These are phyloP conservation scores for Talaromyces wortmannii DNA, from an alignment of 495 filamentous ascomycete genomes.

Conservation along the genomic window DNA sequence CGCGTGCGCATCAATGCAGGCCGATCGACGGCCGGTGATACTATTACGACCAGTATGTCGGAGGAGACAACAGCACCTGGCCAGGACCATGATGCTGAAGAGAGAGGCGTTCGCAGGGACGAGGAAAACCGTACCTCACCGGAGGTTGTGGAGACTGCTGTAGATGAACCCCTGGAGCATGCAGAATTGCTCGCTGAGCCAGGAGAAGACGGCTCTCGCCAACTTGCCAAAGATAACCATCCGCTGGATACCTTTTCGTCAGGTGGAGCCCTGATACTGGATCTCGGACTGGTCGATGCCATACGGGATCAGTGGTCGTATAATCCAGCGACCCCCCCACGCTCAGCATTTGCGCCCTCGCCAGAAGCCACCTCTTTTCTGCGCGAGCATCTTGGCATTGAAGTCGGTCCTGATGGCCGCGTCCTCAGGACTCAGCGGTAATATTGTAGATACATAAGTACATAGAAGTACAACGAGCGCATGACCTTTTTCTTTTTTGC, in stretches of 20 bases:
- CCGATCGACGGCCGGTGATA: slow-evolving; percentile 9
- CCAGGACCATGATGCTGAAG: slow-evolving; percentile 77
- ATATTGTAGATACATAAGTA: background rate
- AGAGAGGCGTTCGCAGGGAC: slow-evolving; percentile 61
- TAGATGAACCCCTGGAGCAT: slow-evolving; percentile 23
- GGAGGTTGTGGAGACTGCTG: slow-evolving; percentile 41
- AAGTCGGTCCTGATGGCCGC: slow-evolving; percentile 32
- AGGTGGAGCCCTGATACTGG: slow-evolving; percentile 61
- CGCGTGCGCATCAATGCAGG: slow-evolving; percentile 40
- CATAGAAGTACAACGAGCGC: background rate
- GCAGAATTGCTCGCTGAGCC: slow-evolving; percentile 40
- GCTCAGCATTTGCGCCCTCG: slow-evolving; percentile 25
- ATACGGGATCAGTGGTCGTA: slow-evolving; percentile 57
- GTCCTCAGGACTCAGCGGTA: slow-evolving; percentile 24
- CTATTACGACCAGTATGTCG: slow-evolving; percentile 10
- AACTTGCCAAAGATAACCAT: slow-evolving; percentile 27
- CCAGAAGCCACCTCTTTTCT: slow-evolving; percentile 36
- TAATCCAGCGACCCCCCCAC: slow-evolving; percentile 11
- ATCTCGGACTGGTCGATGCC: slow-evolving; percentile 61
- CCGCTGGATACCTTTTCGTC: slow-evolving; percentile 55
- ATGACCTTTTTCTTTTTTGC: background rate
- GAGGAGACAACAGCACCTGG: slow-evolving; percentile 5
- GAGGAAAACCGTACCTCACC: slow-evolving; percentile 18
- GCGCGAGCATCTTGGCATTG: slow-evolving; percentile 34
- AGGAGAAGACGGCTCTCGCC: slow-evolving; percentile 18